A percentile compares a stretch with the other conserved stretches of the same genome.
These are phyloP conservation scores for Proliferodiscus dingleyae DNA, from an alignment of 2,329 filamentous ascomycete genomes.

Conservation along the genomic window DNA sequence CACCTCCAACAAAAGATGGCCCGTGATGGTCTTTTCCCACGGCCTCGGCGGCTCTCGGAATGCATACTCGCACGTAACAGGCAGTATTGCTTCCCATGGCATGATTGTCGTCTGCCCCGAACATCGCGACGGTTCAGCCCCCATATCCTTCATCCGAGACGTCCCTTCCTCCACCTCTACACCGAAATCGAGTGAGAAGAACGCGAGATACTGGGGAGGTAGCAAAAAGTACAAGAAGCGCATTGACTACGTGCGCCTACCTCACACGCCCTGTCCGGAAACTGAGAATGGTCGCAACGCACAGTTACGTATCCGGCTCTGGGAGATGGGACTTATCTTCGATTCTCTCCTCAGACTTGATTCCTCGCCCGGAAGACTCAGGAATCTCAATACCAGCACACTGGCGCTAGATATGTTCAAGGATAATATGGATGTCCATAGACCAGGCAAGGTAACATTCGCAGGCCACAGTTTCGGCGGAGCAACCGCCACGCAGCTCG, in stretches of 20 bases:
- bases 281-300: slow-evolving; percentile 63
- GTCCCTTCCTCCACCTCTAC: slow-evolving; percentile 39
- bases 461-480: slow-evolving; percentile 80
- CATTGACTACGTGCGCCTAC: slow-evolving; percentile 43
- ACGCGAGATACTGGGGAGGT: background rate
- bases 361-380: slow-evolving; percentile 38
- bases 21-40: slow-evolving; percentile 81
- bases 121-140: slow-evolving; percentile 76
- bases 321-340: slow-evolving; percentile 71
- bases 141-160: slow-evolving; percentile 67
- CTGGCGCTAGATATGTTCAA: slow-evolving; percentile 54
- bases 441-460: slow-evolving; percentile 69
- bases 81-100: slow-evolving; percentile 75
- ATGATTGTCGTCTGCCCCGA: slow-evolving; percentile 77
- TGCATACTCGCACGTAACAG: slow-evolving; percentile 77
- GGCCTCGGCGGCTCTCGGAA: slow-evolving; percentile 78
- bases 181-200: slow-evolving; percentile 2
- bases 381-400: slow-evolving; percentile 49
- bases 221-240: slow-evolving; percentile 23
- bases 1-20: slow-evolving; percentile 56
- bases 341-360: slow-evolving; percentile 66
- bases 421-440: slow-evolving; percentile 59
- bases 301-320: slow-evolving; percentile 70
- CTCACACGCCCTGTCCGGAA: slow-evolving; percentile 61
- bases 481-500: slow-evolving; percentile 66